Evolutionary conservation across 495 filamentous ascomycete species (phyloP).

Genomic region (Talaromyces nanjingensis): DNA sequence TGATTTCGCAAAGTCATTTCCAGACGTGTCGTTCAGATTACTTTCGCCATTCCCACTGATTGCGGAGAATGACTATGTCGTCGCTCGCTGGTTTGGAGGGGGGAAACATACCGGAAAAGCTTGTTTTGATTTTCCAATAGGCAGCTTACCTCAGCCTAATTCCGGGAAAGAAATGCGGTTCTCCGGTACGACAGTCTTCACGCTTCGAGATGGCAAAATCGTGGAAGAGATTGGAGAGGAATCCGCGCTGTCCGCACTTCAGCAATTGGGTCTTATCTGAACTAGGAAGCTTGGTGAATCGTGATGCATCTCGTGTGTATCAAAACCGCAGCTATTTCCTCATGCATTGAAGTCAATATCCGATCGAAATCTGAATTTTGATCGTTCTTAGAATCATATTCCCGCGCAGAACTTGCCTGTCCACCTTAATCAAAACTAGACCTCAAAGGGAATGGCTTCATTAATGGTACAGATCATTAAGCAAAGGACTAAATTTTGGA

Average conservation of each 20-base stretch:
- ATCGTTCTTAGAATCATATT: too few species aligned
- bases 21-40: slow-evolving; percentile 6
- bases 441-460: too few species aligned
- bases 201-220: slow-evolving; percentile 11
- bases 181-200: slow-evolving; percentile 12
- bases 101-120: slow-evolving; percentile 12
- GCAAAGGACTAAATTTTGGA: too few species aligned
- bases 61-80: slow-evolving; percentile 12
- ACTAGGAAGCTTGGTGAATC: background rate
- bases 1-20: background rate
- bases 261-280: slow-evolving; percentile 11
- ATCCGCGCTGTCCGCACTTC: slow-evolving; percentile 5
- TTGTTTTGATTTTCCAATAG: slow-evolving; percentile 10
- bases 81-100: slow-evolving; percentile 11
- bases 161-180: slow-evolving; percentile 11
- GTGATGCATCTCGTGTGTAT: too few species aligned
- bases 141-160: slow-evolving; percentile 7
- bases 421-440: too few species aligned
- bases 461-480: too few species aligned
- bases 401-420: too few species aligned
- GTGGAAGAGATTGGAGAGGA: slow-evolving; percentile 12
- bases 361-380: too few species aligned
- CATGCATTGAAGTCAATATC: too few species aligned
- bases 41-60: slow-evolving; percentile 10
- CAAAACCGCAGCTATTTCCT: too few species aligned